Base-by-base conservation (phyloP, 768 basidiomycete species). In the Plicaturopsis crispa region DNA sequence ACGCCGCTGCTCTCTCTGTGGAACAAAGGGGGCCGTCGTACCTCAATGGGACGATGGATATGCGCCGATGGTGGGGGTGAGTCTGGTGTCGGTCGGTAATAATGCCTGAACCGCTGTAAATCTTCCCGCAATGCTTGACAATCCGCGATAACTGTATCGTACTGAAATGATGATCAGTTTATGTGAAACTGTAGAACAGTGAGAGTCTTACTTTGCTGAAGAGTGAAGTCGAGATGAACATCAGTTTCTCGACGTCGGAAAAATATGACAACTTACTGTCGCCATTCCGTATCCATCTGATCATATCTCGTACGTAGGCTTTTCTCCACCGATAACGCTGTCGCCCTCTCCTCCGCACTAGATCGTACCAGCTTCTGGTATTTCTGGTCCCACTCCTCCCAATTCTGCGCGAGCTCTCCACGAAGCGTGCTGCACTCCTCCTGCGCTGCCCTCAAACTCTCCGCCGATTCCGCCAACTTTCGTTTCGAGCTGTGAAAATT, bases 401-500 rank as follows among this genome's bases (percentile, higher is more conserved):
- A n/a, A 57, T 57, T 19, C 56, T 56, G 5, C 48, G 41, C 24
- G 53, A 36, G 19, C 63, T 57, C 37, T 60, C 58, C 8, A 50
- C 51, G 20, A 50, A 54, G 38, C 54, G 56, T 35, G 57, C 55
- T 46, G 60, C 59, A 23, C 71, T 52, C 20, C 52, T 44, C 42
- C 63, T 65, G 54, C 60, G 65, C 43, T 63, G 56, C 24, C 58
- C 56, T 21, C 72, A 51, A 13, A 67, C 59, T 11, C 50, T 47
- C 21, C 64, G 56, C 1, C 57, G 22, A 38, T 5, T 8, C 10
- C n/a, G 16, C 4, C 6, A n/a, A 7, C 4, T 24, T 17, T 33
- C 14, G 14, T 28, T 28, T 8, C 26, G 26, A 8, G 8, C 14
- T 14, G 8, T 8, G 8, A 8, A 28, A 28, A 14, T 28, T 28